Evolutionary conservation across 2,329 filamentous ascomycete species (phyloP).

Genomic region (Ceratocystis harringtonii): DNA sequence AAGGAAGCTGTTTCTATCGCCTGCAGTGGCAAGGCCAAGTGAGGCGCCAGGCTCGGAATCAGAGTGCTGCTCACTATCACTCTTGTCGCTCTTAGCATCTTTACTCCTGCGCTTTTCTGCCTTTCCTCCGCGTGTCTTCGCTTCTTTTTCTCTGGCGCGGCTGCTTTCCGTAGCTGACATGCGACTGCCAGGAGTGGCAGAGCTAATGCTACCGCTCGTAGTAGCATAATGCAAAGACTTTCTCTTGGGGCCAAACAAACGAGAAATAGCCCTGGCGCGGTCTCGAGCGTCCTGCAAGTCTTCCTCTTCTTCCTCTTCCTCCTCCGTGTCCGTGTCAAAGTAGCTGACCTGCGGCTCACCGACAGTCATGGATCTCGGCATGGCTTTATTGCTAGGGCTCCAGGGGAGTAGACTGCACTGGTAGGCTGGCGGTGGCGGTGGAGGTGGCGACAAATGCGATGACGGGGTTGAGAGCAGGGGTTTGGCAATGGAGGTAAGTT

Average conservation of each 20-base stretch:
- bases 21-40: background rate
- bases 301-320: constrained; percentile 6
- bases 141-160: background rate
- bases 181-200: background rate
- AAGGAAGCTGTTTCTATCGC: constrained; percentile 5
- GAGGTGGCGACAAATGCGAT: background rate
- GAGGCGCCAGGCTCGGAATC: background rate
- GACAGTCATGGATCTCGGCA: background rate
- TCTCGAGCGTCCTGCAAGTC: background rate
- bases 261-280: constrained; percentile 9
- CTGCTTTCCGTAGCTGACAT: background rate
- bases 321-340: constrained; percentile 12
- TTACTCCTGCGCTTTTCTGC: background rate
- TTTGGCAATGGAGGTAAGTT: background rate
- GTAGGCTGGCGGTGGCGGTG: constrained; percentile 2
- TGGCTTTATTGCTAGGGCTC: background rate
- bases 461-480: background rate
- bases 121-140: background rate
- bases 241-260: constrained; percentile 10
- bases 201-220: background rate
- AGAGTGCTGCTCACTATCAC: background rate
- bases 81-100: background rate
- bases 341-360: constrained; percentile 10
- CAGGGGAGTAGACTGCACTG: constrained; percentile 7
- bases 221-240: background rate